Evolutionary conservation across 768 basidiomycete species (phyloP), one percentile per base, ranked within the genome.

Genomic region (Hortiboletus campestris): DNA sequence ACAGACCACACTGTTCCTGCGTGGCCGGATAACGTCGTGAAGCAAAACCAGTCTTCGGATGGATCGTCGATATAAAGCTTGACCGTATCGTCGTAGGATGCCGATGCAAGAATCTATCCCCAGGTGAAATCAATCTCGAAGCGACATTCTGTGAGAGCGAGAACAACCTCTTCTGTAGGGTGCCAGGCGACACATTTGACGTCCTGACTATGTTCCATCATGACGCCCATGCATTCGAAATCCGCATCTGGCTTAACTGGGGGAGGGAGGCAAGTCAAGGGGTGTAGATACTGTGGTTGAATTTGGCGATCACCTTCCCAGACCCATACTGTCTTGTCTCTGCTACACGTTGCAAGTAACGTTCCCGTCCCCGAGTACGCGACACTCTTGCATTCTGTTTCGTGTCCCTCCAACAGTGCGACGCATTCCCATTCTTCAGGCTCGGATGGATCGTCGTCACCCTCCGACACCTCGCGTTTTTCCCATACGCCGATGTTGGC

Each of bases 251-350:
- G 93, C 53, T 90, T 88, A 2, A 90, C 95, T 95, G 34, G 34
- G 61, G 19, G 14, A 38, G 28, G 42, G 36, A 22, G 34, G 42
- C 17, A 8, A 7, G 17, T 58, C 38, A 60, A 51, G 52, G 6
- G 32, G 44, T 13, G 28, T n/a, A 46, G 42, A 53, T 46, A 38
- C 13, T 13, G 44, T 11, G 13, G 7, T 13, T 25, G 34, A 58
- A 34, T 41, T 17, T 29, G 17, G 32, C 2, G 64, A 75, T 64
- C 67, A 89, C 95, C 93, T 80, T 98, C 96, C 96, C 97, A 99
- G 35, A 99, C 83, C 97, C 97, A 98, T 0, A 98, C 94, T 6
- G 93, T 92, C 76, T 98, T 99, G 75, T 98, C 97, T 56, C 97
- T 79, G 62, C 91, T 90, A 67, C 95, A 98, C 58, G 89, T 94